Base-by-base conservation (phyloP, 805 yeast species). In the Candida pini region DNA sequence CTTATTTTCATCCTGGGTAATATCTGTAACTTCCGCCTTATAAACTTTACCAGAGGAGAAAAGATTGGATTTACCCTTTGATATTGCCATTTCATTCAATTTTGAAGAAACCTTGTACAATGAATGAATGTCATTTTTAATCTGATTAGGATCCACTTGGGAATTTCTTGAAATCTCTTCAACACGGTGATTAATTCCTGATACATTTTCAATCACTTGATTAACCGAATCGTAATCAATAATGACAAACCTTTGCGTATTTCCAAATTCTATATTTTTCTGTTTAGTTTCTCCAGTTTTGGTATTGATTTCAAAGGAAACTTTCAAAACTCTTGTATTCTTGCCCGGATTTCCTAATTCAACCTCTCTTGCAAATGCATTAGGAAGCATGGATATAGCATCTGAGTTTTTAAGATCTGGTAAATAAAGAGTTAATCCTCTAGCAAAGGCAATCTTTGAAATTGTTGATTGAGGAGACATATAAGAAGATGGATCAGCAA, bases 401-500 rank as follows among this genome's bases (percentile, higher is more conserved):
- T 39, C 36, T 1, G 64, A 63, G 28, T 78, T 82, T 9, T 39
- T 38, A 6, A 49, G 28, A 28, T 54, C 44, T 0, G 95, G 90
- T 16, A 81, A 68, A 51, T 89, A 90, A 1, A 79, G 68, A 0
- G 96, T 86, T 16, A 75, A 60, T 0, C 80, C 73, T 44, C 78
- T 69, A 29, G 65, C 67, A 42, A 67, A 71, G 0, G 94, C 95
- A 33, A 75, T 68, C 30, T 67, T 58, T 13, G 79, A 63, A 17
- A 78, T 43, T 2, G 49, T 43, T 12, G 53, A 43, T 6, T 47
- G 40, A 2, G 69, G 68, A 15, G 51, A 54, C 37, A 85, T 56
- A 42, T 69, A 73, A 0, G 96, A 80, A 0, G 86, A 67, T 0
- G 97, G 97, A 54, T 90, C 88, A 1, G 97, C 97, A 42, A 90